Evolutionary conservation across 352 stramenopile genomes (phyloP).

Genomic region (Pythium dissotocum): DNA sequence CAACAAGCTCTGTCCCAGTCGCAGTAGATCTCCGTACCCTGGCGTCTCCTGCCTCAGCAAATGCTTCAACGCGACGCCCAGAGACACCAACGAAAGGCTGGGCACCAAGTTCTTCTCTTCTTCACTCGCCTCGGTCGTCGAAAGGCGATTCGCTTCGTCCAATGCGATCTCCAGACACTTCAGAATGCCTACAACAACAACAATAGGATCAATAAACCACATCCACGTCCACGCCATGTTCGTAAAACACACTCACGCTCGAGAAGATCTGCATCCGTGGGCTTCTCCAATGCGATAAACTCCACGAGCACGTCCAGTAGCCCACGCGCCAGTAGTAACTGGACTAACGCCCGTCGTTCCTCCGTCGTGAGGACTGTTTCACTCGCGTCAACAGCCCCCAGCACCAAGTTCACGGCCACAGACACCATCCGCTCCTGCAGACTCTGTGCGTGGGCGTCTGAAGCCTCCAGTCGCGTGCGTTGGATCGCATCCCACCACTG

Average conservation of each 20-base stretch:
- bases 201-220: conserved; percentile 11
- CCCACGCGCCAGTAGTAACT: conserved; percentile 31
- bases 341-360: conserved; percentile 21
- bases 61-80: conserved; percentile 41
- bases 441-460: not conserved
- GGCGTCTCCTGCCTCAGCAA: conserved; percentile 41
- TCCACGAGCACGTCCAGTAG: conserved; percentile 39
- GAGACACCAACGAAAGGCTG: conserved; percentile 33
- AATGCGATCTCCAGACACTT: conserved; percentile 18
- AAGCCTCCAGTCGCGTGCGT: not conserved
- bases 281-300: conserved; percentile 34
- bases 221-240: conserved; percentile 19
- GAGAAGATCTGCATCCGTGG: conserved; percentile 33
- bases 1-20: conserved; percentile 43
- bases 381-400: conserved; percentile 1
- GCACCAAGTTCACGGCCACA: conserved; percentile 18
- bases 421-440: conserved; percentile 19
- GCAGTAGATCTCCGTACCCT: conserved; percentile 48
- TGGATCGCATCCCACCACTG: conserved; percentile 33
- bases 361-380: conserved; percentile 8
- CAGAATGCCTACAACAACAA: conserved; percentile 11
- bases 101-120: not conserved
- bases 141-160: conserved; percentile 29
- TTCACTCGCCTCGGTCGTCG: conserved; percentile 12
- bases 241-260: conserved; percentile 35